Conservation (phyloP, 306 rosid genomes). For the Quercus bicolor region DNA sequence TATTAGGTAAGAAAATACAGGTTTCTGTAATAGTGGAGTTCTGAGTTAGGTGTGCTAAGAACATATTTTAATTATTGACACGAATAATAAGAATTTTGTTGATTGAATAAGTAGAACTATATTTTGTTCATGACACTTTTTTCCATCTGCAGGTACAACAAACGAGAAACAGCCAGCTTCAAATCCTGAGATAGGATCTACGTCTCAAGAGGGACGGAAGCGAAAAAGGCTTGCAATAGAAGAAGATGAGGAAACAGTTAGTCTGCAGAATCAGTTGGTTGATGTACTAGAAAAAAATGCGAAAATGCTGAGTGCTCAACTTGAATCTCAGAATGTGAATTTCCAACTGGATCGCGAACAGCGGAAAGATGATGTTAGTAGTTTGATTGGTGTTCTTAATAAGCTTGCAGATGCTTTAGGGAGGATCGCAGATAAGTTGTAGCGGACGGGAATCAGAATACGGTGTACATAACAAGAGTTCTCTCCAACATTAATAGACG, state of each 20-base stretch:
- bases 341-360: constrained; percentile 76
- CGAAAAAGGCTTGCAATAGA: constrained; percentile 57
- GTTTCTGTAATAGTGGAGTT: not conserved
- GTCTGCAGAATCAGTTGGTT: constrained; percentile 60
- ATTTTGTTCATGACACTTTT: not conserved
- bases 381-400: constrained; percentile 76
- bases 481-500: constrained; percentile 23
- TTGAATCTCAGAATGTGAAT: constrained; percentile 75
- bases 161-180: constrained; percentile 51
- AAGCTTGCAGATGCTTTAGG: constrained; percentile 92
- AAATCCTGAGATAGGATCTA: constrained; percentile 69
- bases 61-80: not conserved
- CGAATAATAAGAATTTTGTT: not conserved
- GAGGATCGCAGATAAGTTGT: constrained; percentile 89
- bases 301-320: constrained; percentile 64
- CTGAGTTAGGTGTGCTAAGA: not conserved
- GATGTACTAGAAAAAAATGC: constrained; percentile 83
- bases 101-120: not conserved
- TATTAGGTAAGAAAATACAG: not conserved
- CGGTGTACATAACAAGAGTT: constrained; percentile 59
- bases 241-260: constrained; percentile 49
- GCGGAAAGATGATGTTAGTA: constrained; percentile 67
- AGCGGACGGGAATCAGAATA: constrained; percentile 29
- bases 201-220: constrained; percentile 73
- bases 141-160: constrained; percentile 37